Conservation (phyloP, 2,329 filamentous ascomycete genomes). For the Thelonectria discophora region DNA sequence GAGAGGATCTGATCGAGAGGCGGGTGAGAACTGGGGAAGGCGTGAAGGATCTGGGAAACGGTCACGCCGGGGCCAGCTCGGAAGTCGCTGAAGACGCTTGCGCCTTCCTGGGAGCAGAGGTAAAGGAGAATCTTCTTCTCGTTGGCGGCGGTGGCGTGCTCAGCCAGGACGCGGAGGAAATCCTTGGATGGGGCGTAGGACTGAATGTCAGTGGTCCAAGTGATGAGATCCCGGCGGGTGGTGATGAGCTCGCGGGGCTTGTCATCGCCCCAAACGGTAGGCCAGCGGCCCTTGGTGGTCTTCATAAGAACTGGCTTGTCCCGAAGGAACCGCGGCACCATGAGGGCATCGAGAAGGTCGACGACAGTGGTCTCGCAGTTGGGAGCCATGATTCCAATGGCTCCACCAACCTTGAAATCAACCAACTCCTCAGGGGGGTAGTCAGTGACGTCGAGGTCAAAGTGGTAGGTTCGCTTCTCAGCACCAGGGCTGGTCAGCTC, state of each 20-base stretch:
- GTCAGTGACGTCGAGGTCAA: constrained; percentile 94
- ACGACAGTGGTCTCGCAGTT: constrained; percentile 83
- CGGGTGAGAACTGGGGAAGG: constrained; percentile 91
- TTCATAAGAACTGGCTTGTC: constrained; percentile 84
- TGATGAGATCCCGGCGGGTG: constrained; percentile 89
- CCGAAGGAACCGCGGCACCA: constrained; percentile 82
- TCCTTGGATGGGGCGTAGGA: constrained; percentile 91
- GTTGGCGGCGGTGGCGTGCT: constrained; percentile 79
- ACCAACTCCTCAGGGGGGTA: constrained; percentile 86
- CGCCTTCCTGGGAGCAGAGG: constrained; percentile 88
- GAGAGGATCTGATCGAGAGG: constrained; percentile 84
- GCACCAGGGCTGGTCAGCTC: constrained; percentile 89
- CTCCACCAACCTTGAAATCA: constrained; percentile 96
- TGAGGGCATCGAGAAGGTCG: constrained; percentile 81
- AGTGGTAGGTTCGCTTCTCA: constrained; percentile 97
- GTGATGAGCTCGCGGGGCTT: constrained; percentile 85
- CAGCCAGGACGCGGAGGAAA: constrained; percentile 84
- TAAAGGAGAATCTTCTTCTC: constrained; percentile 91
- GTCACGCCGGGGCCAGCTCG: constrained; percentile 89
- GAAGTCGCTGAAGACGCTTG: constrained; percentile 92
- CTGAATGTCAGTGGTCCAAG: constrained; percentile 94
- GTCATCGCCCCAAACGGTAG: constrained; percentile 97
- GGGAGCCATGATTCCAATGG: constrained; percentile 90
- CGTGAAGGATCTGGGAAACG: constrained; percentile 83
- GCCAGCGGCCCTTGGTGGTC: constrained; percentile 87